Base-by-base conservation (phyloP, 2,329 filamentous ascomycete genomes). In the Penicillium hesseltinei region DNA sequence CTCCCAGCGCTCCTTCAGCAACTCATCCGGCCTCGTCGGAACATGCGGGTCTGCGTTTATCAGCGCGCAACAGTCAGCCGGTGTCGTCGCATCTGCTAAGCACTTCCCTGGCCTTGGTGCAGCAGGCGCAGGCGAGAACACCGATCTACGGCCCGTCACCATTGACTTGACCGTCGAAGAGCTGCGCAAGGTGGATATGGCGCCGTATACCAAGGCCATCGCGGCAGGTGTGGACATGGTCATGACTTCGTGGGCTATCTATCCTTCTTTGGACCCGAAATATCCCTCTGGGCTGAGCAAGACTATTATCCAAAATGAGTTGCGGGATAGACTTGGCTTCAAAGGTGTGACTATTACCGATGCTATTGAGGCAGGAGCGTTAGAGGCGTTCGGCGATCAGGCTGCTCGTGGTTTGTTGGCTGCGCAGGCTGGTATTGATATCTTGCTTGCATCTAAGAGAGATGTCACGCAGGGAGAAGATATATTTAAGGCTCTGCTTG, bases 21-120 rank as follows among this genome's bases (percentile, higher is more conserved):
- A 69, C 29, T 66, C 64, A 11, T 56, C 64, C 23, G 47, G n/a
- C 39, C 3, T 68, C 25, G 69, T 67, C 3, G 58, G 27, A 2
- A 51, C 53, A 2, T 73, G 69, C 45, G 63, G 51, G 4, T 49
- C 59, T 0, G 60, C 63, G 0, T 71, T 66, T 10, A 64, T 69
- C 29, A 50, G 27, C 11, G 56, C 67, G 0, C 68, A 71, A 50
- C 66, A 69, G 40, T 45, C 17, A 1, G 54, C 58, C 0, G 61
- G 65, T 2, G 50, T 70, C 19, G 45, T 69, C 42, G 63, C 71
- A 4, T 63, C 66, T 1, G 68, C 64, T 1, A 73, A 73, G 52
- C 70, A 73, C 43, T 73, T 71, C 45, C 71, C 70, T 1, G 71
- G 70, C 4, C 56, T 73, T 9, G 70, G 70, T 4, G 61, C 62